Evolutionary conservation across 306 rosid species (phyloP).

Genomic region (Senna siamea): DNA sequence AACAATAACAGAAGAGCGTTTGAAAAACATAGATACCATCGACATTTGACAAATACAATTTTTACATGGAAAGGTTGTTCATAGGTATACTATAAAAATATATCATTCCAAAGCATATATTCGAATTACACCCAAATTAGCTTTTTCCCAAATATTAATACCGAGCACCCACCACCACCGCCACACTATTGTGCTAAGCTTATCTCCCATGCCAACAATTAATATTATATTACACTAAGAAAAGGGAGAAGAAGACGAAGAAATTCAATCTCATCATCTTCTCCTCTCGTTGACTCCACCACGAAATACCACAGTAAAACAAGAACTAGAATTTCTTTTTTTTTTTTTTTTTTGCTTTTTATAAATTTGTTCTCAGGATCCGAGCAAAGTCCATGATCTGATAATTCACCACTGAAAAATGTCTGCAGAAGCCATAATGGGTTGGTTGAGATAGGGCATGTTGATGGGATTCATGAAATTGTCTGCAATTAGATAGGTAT

Average conservation of each 20-base stretch:
- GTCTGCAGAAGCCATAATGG: slow-evolving; percentile 68
- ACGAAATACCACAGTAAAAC: too few relatives aligned
- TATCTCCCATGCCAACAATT: not conserved
- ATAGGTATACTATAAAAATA: not conserved
- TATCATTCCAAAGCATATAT: not conserved
- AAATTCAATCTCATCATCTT: too few relatives aligned
- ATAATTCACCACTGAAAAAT: slow-evolving; percentile 57
- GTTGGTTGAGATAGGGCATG: slow-evolving; percentile 50
- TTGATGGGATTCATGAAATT: slow-evolving; percentile 54
- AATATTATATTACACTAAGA: too few relatives aligned
- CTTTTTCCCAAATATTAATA: not conserved
- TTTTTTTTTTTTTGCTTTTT: not conserved
- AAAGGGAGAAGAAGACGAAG: not conserved
- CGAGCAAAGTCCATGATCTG: not conserved
- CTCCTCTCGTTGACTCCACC: too few relatives aligned
- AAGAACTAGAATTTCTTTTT: not conserved
- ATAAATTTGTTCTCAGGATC: not conserved
- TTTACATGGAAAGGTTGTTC: not conserved
- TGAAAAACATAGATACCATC: not conserved
- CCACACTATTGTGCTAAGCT: not conserved
- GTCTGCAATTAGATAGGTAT: slow-evolving; percentile 31
- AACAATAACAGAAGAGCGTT: not conserved
- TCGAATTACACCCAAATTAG: not conserved
- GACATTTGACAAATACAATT: not conserved
- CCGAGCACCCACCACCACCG: slow-evolving; percentile 4